Evolutionary conservation across 108 stramenopile genomes (phyloP).

Genomic region (Pseudonitzschia delicatissima): DNA sequence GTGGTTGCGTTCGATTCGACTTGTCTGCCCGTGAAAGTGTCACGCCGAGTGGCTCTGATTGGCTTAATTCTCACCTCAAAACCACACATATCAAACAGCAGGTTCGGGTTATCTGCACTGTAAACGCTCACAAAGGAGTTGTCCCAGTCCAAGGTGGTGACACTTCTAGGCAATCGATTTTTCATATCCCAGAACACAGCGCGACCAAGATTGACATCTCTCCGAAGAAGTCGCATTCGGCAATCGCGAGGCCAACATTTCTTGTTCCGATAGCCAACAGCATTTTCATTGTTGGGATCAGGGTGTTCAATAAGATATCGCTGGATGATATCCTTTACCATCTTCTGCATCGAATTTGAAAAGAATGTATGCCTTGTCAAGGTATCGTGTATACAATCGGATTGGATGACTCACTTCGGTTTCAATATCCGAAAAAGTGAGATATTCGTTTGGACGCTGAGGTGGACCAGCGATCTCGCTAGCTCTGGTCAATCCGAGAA

Average conservation of each 20-base stretch:
- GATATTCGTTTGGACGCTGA: conserved; percentile 95
- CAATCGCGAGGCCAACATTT: conserved; percentile 99
- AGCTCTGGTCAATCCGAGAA: conserved; percentile 94
- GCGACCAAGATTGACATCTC: conserved; percentile 98
- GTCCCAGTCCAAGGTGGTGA: conserved; percentile 98
- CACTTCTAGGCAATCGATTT: conserved; percentile 95
- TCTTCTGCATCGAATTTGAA: conserved; percentile 96
- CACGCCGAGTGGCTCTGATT: conserved; percentile 71
- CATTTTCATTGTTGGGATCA: conserved; percentile 99
- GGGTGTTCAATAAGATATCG: conserved; percentile 98
- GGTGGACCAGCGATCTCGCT: conserved; percentile 97
- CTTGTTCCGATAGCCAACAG: conserved; percentile 99
- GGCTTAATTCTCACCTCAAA: conserved; percentile 98
- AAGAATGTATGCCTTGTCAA: conserved; percentile 97
- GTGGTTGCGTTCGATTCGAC: conserved; percentile 39
- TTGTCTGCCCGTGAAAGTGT: conserved; percentile 39
- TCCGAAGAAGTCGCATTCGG: conserved; percentile 97
- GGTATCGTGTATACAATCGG: conserved; percentile 96
- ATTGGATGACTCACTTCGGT: conserved; percentile 96
- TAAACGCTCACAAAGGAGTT: conserved; percentile 97
- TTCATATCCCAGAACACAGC: conserved; percentile 99
- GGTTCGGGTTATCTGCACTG: conserved; percentile 98
- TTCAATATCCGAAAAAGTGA: conserved; percentile 93
- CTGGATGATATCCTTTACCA: conserved; percentile 96
- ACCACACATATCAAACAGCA: conserved; percentile 98